A percentile compares a stretch with the other conserved stretches of the same genome.
Conservation (phyloP, 805 yeast genomes). For the Candida fluviatilis region DNA sequence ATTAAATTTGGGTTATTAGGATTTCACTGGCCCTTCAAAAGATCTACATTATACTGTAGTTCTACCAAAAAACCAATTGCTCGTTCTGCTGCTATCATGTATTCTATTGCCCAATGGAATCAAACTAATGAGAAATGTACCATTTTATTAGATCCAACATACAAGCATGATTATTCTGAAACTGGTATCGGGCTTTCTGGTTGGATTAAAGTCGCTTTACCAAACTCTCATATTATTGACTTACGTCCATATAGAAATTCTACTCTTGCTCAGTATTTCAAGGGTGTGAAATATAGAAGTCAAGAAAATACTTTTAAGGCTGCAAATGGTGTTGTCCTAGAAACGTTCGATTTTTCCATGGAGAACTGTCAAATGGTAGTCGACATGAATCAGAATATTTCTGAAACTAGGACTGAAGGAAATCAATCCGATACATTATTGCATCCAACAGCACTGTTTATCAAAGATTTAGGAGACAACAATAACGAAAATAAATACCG, state of each 20-base stretch:
- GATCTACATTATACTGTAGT: constrained; percentile 35
- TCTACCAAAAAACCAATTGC: constrained; percentile 37
- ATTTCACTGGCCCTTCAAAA: constrained; percentile 44
- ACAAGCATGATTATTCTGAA: constrained; percentile 26
- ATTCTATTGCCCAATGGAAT: constrained; percentile 36
- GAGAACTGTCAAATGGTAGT: constrained; percentile 28
- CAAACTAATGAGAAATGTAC: constrained; percentile 23
- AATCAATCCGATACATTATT: constrained; percentile 36
- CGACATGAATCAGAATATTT: constrained; percentile 36
- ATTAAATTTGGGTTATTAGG: constrained; percentile 39
- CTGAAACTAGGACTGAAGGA: constrained; percentile 29
- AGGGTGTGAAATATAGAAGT: constrained; percentile 37
- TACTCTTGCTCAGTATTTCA: constrained; percentile 31
- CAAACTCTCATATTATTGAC: constrained; percentile 39
- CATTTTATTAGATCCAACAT: constrained; percentile 35
- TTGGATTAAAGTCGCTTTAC: constrained; percentile 31
- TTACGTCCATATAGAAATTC: constrained; percentile 29
- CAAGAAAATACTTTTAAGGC: constrained; percentile 30
- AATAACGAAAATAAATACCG: constrained; percentile 20
- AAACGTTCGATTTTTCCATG: constrained; percentile 24
- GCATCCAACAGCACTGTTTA: constrained; percentile 27
- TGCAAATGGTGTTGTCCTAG: constrained; percentile 32
- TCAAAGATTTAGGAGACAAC: constrained; percentile 23
- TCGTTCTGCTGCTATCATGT: constrained; percentile 34
- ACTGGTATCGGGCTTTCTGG: constrained; percentile 32